Conservation (phyloP, 768 basidiomycete genomes). For the Rhodotorula babjevae region DNA sequence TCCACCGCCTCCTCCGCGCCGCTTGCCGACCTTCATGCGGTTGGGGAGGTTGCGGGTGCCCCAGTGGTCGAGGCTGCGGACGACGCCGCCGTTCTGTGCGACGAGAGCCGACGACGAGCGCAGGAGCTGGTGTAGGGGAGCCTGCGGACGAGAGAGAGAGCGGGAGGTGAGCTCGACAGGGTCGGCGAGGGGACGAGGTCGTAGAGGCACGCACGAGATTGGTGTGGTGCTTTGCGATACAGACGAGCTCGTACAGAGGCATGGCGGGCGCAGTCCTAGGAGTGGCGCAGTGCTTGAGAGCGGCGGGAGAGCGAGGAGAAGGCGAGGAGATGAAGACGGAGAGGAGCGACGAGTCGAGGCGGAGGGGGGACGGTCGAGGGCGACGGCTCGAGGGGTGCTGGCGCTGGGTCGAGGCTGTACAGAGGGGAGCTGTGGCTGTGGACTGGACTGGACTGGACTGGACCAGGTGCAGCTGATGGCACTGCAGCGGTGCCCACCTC, state of each 20-base stretch:
- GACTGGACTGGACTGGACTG: no score
- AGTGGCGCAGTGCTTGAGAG: not conserved
- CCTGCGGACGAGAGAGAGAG: conserved; percentile 50
- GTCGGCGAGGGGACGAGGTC: not conserved
- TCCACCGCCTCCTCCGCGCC: conserved; percentile 18
- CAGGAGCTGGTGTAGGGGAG: conserved; percentile 69
- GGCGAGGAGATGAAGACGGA: no score
- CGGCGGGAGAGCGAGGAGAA: not conserved
- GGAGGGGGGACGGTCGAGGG: no score
- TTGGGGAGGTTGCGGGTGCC: conserved; percentile 70
- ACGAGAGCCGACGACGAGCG: conserved; percentile 66
- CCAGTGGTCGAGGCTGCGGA: conserved; percentile 70
- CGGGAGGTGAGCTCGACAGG: not conserved
- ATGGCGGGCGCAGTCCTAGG: conserved; percentile 48
- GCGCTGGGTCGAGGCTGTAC: no score
- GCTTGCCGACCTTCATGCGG: conserved; percentile 54
- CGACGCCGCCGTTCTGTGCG: conserved; percentile 71
- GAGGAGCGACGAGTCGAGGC: no score
- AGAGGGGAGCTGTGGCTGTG: no score
- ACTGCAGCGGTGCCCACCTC: no score
- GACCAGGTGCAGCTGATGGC: no score
- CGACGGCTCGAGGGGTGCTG: no score
- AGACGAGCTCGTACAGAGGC: conserved; percentile 84
- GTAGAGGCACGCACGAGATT: conserved; percentile 29
- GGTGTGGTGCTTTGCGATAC: conserved; percentile 62